Evolutionary conservation across 1,284 basidiomycete genomes (phyloP).

Genomic region (Gomphus bonarii): DNA sequence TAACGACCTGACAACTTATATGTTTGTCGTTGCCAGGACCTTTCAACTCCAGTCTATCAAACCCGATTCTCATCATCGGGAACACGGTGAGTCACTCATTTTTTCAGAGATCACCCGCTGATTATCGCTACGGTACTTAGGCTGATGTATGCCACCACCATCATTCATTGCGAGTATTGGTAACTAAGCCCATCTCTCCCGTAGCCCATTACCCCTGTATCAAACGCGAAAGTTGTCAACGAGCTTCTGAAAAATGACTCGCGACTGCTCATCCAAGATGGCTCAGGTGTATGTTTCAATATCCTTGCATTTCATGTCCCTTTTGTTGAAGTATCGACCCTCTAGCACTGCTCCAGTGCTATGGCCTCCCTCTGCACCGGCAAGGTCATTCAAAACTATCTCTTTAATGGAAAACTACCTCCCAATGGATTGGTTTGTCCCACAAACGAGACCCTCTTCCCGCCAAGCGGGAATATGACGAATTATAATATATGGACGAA

Average conservation of each 20-base stretch:
- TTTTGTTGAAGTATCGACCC: not conserved
- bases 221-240: conserved; percentile 18
- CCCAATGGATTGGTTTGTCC: conserved; percentile 17
- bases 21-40: conserved; percentile 8
- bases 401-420: conserved; percentile 16
- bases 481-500: conserved; percentile 2
- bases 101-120: not conserved
- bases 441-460: conserved; percentile 17
- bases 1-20: not conserved
- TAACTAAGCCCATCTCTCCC: not conserved
- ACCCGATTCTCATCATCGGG: conserved; percentile 18
- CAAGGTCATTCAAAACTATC: conserved; percentile 15
- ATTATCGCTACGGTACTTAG: not conserved
- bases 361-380: conserved; percentile 18
- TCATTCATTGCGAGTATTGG: not conserved
- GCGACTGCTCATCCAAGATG: conserved; percentile 17
- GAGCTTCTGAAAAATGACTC: conserved; percentile 16
- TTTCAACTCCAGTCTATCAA: conserved; percentile 17
- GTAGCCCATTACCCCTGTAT: conserved; percentile 18
- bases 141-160: not conserved
- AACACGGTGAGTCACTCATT: conserved; percentile 16
- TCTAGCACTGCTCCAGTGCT: conserved; percentile 17
- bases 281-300: conserved; percentile 15
- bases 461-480: not conserved
- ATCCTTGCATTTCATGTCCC: not conserved